Evolutionary conservation across 768 basidiomycete genomes (phyloP).

Genomic region (Leucocoprinus sp.): DNA sequence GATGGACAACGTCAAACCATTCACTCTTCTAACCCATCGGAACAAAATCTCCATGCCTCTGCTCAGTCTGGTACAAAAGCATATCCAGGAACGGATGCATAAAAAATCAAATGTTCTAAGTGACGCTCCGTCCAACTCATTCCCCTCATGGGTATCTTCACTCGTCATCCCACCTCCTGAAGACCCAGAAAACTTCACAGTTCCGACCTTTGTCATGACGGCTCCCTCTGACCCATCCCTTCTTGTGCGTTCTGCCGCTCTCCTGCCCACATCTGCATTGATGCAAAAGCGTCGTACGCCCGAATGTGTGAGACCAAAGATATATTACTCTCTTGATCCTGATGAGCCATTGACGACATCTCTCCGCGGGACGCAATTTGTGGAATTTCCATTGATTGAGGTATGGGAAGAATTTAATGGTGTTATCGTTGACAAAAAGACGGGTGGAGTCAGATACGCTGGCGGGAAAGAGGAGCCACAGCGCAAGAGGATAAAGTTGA

Average conservation of each 20-base stretch:
- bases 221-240: constrained; percentile 32
- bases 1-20: constrained; percentile 24
- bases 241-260: constrained; percentile 1
- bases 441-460: constrained; percentile 21
- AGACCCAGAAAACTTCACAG: constrained; percentile 45
- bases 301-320: constrained; percentile 19
- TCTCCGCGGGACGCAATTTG: constrained; percentile 57
- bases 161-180: constrained; percentile 47
- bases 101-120: constrained; percentile 24
- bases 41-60: constrained; percentile 46
- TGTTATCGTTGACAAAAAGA: constrained; percentile 47
- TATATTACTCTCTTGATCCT: constrained; percentile 54
- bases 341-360: constrained; percentile 34
- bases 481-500: constrained; percentile 51
- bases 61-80: constrained; percentile 38
- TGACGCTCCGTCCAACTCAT: constrained; percentile 13
- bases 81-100: constrained; percentile 37
- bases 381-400: constrained; percentile 81
- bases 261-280: constrained; percentile 3
- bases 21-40: constrained; percentile 55
- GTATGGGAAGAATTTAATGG: constrained; percentile 66
- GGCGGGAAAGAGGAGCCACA: constrained; percentile 28
- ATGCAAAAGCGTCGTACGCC: constrained; percentile 11
- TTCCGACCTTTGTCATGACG: constrained; percentile 55
- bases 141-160: constrained; percentile 48